phyloP scores from a whole-genome alignment of 306 rosid species.

The Quercus alba region DNA sequence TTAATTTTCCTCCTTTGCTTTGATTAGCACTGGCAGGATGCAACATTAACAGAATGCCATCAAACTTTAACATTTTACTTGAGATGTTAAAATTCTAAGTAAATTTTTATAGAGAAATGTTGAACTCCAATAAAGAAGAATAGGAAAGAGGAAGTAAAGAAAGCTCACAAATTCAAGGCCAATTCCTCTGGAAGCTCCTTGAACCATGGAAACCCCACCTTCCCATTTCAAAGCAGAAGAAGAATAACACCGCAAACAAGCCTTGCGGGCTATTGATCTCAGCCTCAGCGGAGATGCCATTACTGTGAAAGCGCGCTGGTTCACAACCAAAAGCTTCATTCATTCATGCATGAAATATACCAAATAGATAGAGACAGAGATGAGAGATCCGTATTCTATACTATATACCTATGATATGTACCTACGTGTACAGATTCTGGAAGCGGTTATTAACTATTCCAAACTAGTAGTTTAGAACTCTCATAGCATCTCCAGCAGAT shows the following conservation, averaged over 20 bases:
- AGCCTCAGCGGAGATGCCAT: slow-evolving; percentile 32
- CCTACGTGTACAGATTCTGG: too few relatives aligned
- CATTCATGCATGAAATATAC: too few relatives aligned
- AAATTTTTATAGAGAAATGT: not conserved
- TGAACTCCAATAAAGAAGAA: not conserved
- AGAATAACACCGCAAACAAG: slow-evolving; percentile 21
- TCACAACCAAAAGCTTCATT: slow-evolving; percentile 1
- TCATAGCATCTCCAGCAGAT: too few relatives aligned
- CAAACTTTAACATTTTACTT: not conserved
- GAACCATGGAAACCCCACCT: slow-evolving; percentile 45
- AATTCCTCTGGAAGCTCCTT: slow-evolving; percentile 65
- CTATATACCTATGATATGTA: too few relatives aligned
- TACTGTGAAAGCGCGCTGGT: not conserved
- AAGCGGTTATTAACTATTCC: too few relatives aligned
- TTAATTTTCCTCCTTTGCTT: too few relatives aligned
- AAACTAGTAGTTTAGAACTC: too few relatives aligned
- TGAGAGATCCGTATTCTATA: too few relatives aligned
- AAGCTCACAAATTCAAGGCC: slow-evolving; percentile 52
- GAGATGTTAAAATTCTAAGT: not conserved
- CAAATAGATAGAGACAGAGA: too few relatives aligned
- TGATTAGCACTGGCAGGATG: too few relatives aligned
- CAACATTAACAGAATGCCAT: not conserved
- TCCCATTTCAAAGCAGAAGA: slow-evolving; percentile 15
- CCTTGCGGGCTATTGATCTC: slow-evolving; percentile 22
- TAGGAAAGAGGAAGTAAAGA: not conserved